Percentiles rank a stretch among this genome's conserved stretches.
These are phyloP conservation scores for Copromyces sp. DNA, from an alignment of 495 filamentous ascomycete species.

Conservation along the genomic window DNA sequence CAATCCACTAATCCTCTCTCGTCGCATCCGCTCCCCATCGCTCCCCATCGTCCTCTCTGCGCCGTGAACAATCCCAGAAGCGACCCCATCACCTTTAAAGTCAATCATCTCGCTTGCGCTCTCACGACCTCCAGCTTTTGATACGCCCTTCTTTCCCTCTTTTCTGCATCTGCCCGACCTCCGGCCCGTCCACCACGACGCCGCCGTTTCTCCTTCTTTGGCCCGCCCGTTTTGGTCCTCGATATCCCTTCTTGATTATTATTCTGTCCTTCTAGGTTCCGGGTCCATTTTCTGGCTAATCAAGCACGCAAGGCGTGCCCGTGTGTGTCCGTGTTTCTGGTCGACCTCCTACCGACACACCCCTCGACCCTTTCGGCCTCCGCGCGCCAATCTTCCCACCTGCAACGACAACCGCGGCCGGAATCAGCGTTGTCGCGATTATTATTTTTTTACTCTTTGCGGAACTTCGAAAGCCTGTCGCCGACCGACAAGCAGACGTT, in stretches of 20 bases:
- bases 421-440: slow-evolving; percentile 7
- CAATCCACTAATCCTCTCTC: slow-evolving; percentile 23
- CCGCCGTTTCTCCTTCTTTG: slow-evolving; percentile 14
- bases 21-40: slow-evolving; percentile 14
- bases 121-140: slow-evolving; percentile 29
- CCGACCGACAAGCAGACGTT: neutral
- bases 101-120: slow-evolving; percentile 42
- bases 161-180: slow-evolving; percentile 17
- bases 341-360: neutral
- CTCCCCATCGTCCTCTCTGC: slow-evolving; percentile 19
- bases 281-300: slow-evolving; percentile 1
- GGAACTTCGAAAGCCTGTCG: neutral
- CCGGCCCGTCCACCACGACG: slow-evolving; percentile 13
- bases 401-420: slow-evolving; percentile 10
- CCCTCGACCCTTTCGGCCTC: slow-evolving; percentile 10
- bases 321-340: slow-evolving; percentile 3
- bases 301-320: slow-evolving; percentile 16
- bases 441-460: slow-evolving; percentile 2
- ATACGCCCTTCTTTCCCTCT: slow-evolving; percentile 20
- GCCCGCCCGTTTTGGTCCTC: slow-evolving; percentile 11
- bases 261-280: slow-evolving; percentile 4
- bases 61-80: slow-evolving; percentile 28
- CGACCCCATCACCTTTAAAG: slow-evolving; percentile 30
- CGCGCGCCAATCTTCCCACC: slow-evolving; percentile 23
- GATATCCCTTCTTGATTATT: slow-evolving; percentile 13